phyloP scores from a whole-genome alignment of 1,284 basidiomycete genomes.

The Wolfiporia cocos region DNA sequence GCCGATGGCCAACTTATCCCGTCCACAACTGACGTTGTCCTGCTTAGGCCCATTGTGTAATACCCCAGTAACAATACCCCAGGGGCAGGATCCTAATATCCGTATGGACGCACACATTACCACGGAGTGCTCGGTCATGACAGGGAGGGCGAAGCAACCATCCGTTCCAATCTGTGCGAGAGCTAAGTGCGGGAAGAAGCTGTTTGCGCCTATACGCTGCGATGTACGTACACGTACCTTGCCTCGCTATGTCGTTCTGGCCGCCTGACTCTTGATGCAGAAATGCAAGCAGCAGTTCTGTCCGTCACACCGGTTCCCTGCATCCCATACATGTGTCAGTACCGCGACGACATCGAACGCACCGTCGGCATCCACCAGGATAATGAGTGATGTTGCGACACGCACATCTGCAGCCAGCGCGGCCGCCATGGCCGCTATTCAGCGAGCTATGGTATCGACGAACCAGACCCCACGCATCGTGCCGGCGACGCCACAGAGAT shows the following conservation, averaged over 20 bases:
- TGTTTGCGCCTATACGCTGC: slow-evolving; percentile 69
- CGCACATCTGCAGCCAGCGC: slow-evolving; percentile 32
- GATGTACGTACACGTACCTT: slow-evolving; percentile 38
- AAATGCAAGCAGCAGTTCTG: slow-evolving; percentile 67
- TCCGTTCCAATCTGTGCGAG: slow-evolving; percentile 57
- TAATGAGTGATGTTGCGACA: slow-evolving; percentile 14
- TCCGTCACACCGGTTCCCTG: slow-evolving; percentile 66
- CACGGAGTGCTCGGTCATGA: slow-evolving; percentile 60
- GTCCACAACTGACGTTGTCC: background rate
- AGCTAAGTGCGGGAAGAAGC: slow-evolving; percentile 59
- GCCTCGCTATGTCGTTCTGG: background rate
- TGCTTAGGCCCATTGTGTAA: slow-evolving; percentile 63
- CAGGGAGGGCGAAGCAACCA: slow-evolving; percentile 41
- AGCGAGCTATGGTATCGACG: slow-evolving; percentile 26
- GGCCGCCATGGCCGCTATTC: slow-evolving; percentile 38
- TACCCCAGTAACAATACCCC: slow-evolving; percentile 61
- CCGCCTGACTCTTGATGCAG: slow-evolving; percentile 29
- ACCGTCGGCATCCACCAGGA: slow-evolving; percentile 9
- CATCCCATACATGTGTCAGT: slow-evolving; percentile 51
- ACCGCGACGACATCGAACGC: slow-evolving; percentile 11
- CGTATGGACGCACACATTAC: slow-evolving; percentile 69
- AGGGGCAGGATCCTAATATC: slow-evolving; percentile 69
- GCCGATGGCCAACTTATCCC: background rate
- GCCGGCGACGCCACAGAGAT: slow-evolving; percentile 5
- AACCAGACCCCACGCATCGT: slow-evolving; percentile 7